Evolutionary conservation across 2,329 filamentous ascomycete species (phyloP).

Genomic region (Ophiostoma triangulosporum): DNA sequence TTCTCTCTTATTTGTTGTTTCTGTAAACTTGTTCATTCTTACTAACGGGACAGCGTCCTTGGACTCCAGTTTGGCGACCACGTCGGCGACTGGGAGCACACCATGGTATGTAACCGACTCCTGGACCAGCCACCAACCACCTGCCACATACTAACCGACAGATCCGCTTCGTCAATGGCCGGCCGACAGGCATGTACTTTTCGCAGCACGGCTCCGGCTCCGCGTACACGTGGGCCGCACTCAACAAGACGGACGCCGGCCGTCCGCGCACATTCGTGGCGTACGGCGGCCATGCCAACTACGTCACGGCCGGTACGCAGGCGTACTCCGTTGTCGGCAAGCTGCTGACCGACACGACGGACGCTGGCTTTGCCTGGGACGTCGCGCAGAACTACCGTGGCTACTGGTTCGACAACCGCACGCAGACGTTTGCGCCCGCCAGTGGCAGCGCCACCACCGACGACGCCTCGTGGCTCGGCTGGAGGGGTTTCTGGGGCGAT

Average conservation of each 20-base stretch:
- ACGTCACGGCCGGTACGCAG: slow-evolving; percentile 14
- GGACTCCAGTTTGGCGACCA: slow-evolving; percentile 16
- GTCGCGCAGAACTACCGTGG: slow-evolving; percentile 16
- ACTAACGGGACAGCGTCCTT: slow-evolving; percentile 9
- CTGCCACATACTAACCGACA: slow-evolving; percentile 1
- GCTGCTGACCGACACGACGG: slow-evolving; percentile 15
- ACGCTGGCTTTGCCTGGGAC: slow-evolving; percentile 16
- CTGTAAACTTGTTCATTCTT: background rate
- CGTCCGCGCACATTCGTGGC: slow-evolving; percentile 15
- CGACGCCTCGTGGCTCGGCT: slow-evolving; percentile 13
- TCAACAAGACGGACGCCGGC: slow-evolving; percentile 8
- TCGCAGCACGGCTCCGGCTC: slow-evolving; percentile 16
- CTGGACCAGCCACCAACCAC: too few species aligned
- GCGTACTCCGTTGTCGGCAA: slow-evolving; percentile 14
- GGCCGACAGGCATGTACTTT: slow-evolving; percentile 14
- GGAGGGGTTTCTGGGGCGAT: slow-evolving; percentile 16
- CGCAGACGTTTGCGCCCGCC: slow-evolving; percentile 10
- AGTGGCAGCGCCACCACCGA: slow-evolving; percentile 6
- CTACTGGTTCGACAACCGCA: slow-evolving; percentile 14
- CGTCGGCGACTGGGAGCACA: slow-evolving; percentile 18
- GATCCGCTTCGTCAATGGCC: slow-evolving; percentile 16
- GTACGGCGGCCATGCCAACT: slow-evolving; percentile 16
- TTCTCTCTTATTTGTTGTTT: background rate
- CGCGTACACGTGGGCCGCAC: slow-evolving; percentile 15
- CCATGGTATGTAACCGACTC: too few species aligned